Evolutionary conservation across 83 land plant species (phyloP).

Genomic region (Thuja plicata): DNA sequence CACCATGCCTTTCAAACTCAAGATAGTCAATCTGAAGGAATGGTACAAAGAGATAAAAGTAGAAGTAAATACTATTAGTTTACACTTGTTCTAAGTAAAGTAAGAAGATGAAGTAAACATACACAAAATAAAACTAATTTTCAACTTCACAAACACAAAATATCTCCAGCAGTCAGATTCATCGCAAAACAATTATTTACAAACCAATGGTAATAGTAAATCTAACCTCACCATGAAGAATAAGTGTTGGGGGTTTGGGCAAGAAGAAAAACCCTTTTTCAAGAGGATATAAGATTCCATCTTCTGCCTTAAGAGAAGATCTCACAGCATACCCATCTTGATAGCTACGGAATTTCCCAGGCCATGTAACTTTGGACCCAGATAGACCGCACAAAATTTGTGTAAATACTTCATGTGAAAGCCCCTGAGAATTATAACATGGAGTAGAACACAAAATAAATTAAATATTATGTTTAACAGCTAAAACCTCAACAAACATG

Average conservation of each 20-base stretch:
- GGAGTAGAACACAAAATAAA: neutral
- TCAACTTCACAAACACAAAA: neutral
- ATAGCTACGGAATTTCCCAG: slow-evolving; percentile 61
- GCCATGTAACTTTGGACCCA: slow-evolving; percentile 53
- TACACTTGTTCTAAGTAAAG: neutral
- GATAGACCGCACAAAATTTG: slow-evolving; percentile 50
- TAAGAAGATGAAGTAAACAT: neutral
- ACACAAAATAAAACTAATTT: neutral
- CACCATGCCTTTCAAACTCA: slow-evolving; percentile 68
- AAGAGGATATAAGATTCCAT: slow-evolving; percentile 56
- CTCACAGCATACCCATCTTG: slow-evolving; percentile 60
- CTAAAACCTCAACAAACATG: neutral
- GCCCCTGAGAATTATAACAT: slow-evolving; percentile 25
- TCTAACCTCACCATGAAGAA: slow-evolving; percentile 53
- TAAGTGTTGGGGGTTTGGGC: slow-evolving; percentile 64
- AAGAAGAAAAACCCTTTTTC: slow-evolving; percentile 62
- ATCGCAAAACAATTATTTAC: neutral
- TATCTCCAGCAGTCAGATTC: neutral
- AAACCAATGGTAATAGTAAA: neutral
- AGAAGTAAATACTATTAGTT: neutral
- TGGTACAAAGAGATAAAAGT: neutral
- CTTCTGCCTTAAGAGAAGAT: slow-evolving; percentile 57
- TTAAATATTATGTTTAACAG: neutral
- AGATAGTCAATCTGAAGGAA: slow-evolving; percentile 49
- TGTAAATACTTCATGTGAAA: slow-evolving; percentile 48